Base-by-base conservation (phyloP, 1,284 basidiomycete genomes). In the Takashimella koratensis region DNA sequence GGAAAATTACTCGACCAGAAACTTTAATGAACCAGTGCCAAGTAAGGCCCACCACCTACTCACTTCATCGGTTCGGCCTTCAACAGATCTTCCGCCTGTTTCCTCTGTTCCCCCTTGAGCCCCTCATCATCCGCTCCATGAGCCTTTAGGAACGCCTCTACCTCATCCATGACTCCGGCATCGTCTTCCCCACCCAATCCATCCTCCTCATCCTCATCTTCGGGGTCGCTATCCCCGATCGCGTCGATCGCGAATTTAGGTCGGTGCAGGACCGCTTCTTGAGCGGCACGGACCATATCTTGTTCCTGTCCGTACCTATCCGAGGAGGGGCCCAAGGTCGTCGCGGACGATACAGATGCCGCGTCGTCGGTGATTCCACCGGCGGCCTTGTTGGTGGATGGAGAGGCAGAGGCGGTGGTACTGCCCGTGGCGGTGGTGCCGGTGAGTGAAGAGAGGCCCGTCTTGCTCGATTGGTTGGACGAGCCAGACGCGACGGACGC, bases 241-340 rank as follows among this genome's bases (percentile, higher is more conserved):
- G 92, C 89, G 68, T 97, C 93, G 62, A 96, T 95, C 2, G 90
- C 90, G 73, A 96, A 97, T 58, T 87, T 86, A 36, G 89, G 90
- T 46, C 93, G 79, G 68, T 94, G 88, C 85, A 93, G 86, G 43
- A 93, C 79, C 8, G 88, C 88, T 47, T 87, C 86, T 56, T 86
- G 88, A 21, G 88, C 88, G 1, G 85, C 87, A 53, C 87, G 82
- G 43, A 93, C 81, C 75, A 87, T 83, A 49, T 75, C 71, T 51
- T 63, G 68, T 53, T 76, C 75, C 55, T 76, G 72, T 42, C 71
- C 59, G 49, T 71, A 70, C 13, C 72, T 51, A 36, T 36, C 30
- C 8, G 10, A 8, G 8, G 30, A 36, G 8, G 30, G 10, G 16
- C 30, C 30, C 30, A 36, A 36, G 8, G 30, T 36, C 30, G 30